Conservation (phyloP, 83 land plant species). For the Picea engelmannii region DNA sequence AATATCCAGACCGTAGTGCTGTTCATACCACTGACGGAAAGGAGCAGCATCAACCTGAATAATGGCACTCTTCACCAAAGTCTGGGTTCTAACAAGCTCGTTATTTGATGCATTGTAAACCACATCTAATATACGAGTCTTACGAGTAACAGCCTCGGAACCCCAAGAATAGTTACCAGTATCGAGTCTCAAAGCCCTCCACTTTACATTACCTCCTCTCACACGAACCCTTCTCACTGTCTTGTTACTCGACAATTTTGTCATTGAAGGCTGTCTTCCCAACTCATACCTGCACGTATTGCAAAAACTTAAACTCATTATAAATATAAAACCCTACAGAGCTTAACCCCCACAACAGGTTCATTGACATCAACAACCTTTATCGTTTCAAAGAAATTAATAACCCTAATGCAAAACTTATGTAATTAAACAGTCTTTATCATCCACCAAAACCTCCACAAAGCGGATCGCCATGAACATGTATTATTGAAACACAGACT, state of each 20-base stretch:
- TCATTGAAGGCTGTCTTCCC: conserved; percentile 73
- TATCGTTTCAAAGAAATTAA: background rate
- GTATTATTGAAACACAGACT: no score
- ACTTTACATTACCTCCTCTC: conserved; percentile 60
- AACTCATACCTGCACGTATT: conserved; percentile 58
- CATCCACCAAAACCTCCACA: background rate
- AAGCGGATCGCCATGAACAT: no score
- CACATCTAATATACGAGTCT: conserved; percentile 56
- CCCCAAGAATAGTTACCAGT: conserved; percentile 51
- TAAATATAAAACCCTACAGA: background rate
- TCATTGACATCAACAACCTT: background rate
- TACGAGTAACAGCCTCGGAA: conserved; percentile 51
- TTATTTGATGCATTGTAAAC: conserved; percentile 53
- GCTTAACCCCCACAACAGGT: background rate
- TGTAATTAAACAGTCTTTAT: conserved; percentile 28
- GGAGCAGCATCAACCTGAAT: conserved; percentile 75
- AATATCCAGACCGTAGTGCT: conserved; percentile 67
- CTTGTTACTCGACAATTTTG: conserved; percentile 58
- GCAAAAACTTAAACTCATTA: background rate
- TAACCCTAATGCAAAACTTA: background rate
- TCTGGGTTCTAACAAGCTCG: conserved; percentile 50
- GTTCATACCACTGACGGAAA: conserved; percentile 68
- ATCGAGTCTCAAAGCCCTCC: conserved; percentile 43
- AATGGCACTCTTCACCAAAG: conserved; percentile 62
- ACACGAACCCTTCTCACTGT: conserved; percentile 48